Conservation (phyloP, 2,329 filamentous ascomycete genomes). For the Pseudonectria foliicola region DNA sequence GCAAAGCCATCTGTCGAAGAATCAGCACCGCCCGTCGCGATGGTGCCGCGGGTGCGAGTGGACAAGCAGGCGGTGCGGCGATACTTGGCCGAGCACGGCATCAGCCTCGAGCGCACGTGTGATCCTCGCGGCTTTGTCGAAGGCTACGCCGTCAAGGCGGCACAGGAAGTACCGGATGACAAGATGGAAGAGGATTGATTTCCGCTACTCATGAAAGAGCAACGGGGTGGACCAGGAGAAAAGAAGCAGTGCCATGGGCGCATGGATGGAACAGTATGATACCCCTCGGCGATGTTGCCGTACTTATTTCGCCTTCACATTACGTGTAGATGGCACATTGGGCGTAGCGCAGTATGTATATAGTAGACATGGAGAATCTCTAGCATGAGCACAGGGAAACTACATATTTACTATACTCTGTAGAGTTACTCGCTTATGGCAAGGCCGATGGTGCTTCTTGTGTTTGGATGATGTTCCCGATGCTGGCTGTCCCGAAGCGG, state of each 20-base stretch:
- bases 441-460: too few species aligned
- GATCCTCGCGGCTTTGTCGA: slow-evolving; percentile 69
- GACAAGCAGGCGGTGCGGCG: slow-evolving; percentile 52
- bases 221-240: slow-evolving; percentile 12
- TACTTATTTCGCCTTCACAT: too few species aligned
- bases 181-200: slow-evolving; percentile 25
- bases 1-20: slow-evolving; percentile 21
- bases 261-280: slow-evolving; percentile 5
- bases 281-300: too few species aligned
- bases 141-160: slow-evolving; percentile 49
- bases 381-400: too few species aligned
- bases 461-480: slow-evolving; percentile 2
- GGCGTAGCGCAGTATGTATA: too few species aligned
- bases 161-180: slow-evolving; percentile 15
- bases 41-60: slow-evolving; percentile 41
- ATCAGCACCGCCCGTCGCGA: slow-evolving; percentile 21
- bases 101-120: slow-evolving; percentile 60
- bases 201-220: too few species aligned
- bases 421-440: too few species aligned
- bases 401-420: too few species aligned
- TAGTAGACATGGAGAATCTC: too few species aligned
- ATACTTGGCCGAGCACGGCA: slow-evolving; percentile 58
- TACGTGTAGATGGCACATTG: too few species aligned
- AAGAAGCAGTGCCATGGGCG: neutral
- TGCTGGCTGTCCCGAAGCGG: slow-evolving; percentile 16